Base-by-base conservation (phyloP, 2,329 filamentous ascomycete genomes). In the Fonsecaea monophora region DNA sequence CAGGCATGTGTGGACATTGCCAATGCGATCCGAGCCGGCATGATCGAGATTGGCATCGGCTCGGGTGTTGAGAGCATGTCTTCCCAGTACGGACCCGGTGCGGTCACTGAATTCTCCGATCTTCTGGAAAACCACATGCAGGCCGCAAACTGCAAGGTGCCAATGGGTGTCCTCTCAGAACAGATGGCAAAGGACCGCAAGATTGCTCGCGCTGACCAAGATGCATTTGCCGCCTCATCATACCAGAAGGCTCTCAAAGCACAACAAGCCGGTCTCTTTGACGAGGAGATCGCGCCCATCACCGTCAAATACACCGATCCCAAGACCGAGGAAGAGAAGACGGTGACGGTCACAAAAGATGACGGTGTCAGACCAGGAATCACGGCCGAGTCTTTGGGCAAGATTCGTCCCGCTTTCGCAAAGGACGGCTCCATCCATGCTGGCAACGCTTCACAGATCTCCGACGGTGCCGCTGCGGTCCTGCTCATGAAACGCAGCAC, bases 11-110 rank as follows among this genome's bases (percentile, higher is more conserved):
- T 95, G 67, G 94, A 98, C 78, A 90, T 98, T 76, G 94, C 94
- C 73, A 96, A 98, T 83, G 92, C 92, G 73, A 96, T 99, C 82
- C 88, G 87, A 76, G 78, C 88, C 4, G 95, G 94, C 75, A 96
- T 97, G 91, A 98, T 98, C 76, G 94, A 98, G 72, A 82, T 98
- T 70, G 95, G 95, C 74, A 88, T 98, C 73, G 95, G 94, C 73
- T 94, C 94, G 21, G 95, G 95, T 76, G 93, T 97, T 30, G 95
- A 99, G 87, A 95, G 91, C 84, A 99, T 99, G 95, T 92, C 88
- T 76, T 85, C 85, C 65, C 91, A 97, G 77, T 98, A 98, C 78
- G 95, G 94, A 38, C 94, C 94, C 30, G 85, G 84, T 53, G 95
- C 95, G 68, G 94, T 98, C 15, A 87, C 89, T 69, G 95, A 98